phyloP scores from a whole-genome alignment of 2,329 filamentous ascomycete genomes.

The Paraconiothyrium sp. region DNA sequence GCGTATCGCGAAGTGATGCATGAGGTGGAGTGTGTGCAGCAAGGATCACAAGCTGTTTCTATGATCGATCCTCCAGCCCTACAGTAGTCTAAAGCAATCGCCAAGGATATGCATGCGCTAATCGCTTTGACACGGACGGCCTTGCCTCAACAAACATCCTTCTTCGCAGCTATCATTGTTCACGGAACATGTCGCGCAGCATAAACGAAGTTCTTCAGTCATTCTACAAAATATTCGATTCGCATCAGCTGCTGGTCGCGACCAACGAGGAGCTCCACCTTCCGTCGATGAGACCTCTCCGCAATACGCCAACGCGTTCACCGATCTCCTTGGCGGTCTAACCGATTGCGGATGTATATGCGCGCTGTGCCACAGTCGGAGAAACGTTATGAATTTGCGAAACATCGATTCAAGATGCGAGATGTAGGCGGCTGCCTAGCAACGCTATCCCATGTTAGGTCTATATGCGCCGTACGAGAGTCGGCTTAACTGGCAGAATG shows the following conservation, averaged over 20 bases:
- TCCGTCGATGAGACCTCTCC: neutral
- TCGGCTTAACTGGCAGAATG: neutral
- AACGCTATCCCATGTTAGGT: neutral
- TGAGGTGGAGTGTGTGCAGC: neutral
- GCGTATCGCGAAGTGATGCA: neutral
- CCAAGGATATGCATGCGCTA: neutral
- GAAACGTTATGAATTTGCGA: neutral
- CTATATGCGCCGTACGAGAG: slow-evolving; percentile 1
- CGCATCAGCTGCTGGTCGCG: neutral
- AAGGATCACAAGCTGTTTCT: neutral
- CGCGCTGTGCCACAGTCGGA: neutral
- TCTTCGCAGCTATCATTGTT: neutral
- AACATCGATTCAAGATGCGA: neutral
- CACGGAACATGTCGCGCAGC: too few relatives aligned
- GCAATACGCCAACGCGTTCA: neutral
- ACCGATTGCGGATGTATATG: neutral
- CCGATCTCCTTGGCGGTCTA: neutral
- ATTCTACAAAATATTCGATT: neutral
- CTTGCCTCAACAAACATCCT: neutral
- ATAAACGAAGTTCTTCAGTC: too few relatives aligned
- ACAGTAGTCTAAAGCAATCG: neutral
- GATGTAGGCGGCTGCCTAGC: neutral
- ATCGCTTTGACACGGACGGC: neutral
- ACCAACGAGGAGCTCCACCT: neutral
- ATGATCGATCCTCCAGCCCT: too few relatives aligned